Conservation (phyloP, 139 green algal species). For the Volvox reticuliferus region DNA sequence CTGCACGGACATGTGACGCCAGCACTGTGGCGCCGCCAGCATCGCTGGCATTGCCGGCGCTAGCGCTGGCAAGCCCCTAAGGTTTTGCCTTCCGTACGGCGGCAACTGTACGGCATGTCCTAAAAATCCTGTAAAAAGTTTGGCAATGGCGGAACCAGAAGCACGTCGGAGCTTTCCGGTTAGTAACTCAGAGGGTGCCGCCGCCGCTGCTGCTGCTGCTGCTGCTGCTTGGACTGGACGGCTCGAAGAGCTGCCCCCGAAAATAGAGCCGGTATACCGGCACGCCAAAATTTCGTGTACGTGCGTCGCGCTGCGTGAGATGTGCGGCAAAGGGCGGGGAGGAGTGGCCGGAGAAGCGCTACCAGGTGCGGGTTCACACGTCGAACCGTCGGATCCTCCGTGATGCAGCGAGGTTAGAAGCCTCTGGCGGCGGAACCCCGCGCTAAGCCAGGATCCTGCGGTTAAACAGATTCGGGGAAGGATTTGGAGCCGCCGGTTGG, state of each 20-base stretch:
- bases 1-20: slow-evolving; percentile 47
- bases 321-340: too few relatives aligned
- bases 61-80: not conserved
- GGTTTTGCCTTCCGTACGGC: not conserved
- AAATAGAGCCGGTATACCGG: not conserved
- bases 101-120: not conserved
- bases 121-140: not conserved
- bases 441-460: not conserved
- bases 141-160: not conserved
- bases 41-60: not conserved
- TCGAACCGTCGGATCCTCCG: too few relatives aligned
- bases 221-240: not conserved
- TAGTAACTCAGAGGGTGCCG: not conserved
- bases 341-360: not conserved
- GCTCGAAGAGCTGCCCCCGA: not conserved
- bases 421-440: not conserved
- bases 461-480: not conserved
- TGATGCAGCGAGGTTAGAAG: not conserved
- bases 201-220: too few relatives aligned
- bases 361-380: too few relatives aligned
- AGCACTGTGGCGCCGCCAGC: not conserved
- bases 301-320: too few relatives aligned
- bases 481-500: not conserved
- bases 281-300: too few relatives aligned
- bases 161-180: not conserved